Evolutionary conservation across 2,329 filamentous ascomycete species (phyloP).

Genomic region (Arthrobotrys musiformis): DNA sequence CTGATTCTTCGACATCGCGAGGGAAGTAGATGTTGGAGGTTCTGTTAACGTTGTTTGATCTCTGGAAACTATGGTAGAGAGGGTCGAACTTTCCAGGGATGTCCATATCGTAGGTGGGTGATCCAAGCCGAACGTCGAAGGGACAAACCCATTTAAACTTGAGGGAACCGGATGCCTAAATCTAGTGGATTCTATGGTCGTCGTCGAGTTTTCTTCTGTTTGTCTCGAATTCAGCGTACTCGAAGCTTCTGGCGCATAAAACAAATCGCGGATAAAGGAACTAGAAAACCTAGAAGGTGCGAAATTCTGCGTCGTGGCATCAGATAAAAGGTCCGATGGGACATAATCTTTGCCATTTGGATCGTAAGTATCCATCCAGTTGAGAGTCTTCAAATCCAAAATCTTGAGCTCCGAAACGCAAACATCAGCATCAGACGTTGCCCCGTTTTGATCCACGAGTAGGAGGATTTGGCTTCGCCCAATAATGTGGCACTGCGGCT

Average conservation of each 20-base stretch:
- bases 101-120: no score
- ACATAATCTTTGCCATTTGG: background rate
- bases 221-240: background rate
- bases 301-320: background rate
- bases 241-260: background rate
- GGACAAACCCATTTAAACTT: background rate
- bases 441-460: background rate
- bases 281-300: background rate
- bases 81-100: no score
- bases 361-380: slow-evolving; percentile 7
- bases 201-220: background rate
- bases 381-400: slow-evolving; percentile 13
- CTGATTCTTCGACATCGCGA: no score
- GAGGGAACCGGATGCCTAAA: background rate
- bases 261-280: background rate
- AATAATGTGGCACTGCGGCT: background rate
- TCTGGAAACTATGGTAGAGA: no score
- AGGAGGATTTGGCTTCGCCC: slow-evolving; percentile 15
- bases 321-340: background rate
- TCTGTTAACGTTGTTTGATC: no score
- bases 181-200: background rate
- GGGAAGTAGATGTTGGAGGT: no score
- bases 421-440: background rate
- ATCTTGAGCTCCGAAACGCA: background rate
- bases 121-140: no score